A percentile compares a stretch with the other conserved stretches of the same genome.
Conservation (phyloP, 163 green algal genomes). For the Chlorella variabilis region DNA sequence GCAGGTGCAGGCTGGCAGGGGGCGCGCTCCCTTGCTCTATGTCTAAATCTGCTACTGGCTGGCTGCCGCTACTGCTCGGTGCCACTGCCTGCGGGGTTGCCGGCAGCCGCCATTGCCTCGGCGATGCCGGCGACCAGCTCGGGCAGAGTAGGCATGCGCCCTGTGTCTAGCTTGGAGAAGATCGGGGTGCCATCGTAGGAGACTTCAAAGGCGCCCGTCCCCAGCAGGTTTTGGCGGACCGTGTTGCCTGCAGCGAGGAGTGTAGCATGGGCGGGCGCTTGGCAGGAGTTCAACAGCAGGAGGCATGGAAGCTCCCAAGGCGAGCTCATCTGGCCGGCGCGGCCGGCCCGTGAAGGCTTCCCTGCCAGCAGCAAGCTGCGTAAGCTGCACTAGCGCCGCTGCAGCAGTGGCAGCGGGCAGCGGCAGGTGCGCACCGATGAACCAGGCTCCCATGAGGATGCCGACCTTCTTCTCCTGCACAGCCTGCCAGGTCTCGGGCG, state of each 20-base stretch:
- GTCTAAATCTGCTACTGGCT: too few species aligned
- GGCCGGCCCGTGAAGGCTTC: too few species aligned
- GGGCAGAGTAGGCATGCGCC: slow-evolving; percentile 35
- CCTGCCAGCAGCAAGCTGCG: too few species aligned
- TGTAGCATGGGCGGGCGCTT: neutral
- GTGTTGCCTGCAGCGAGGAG: slow-evolving; percentile 30
- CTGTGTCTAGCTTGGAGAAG: slow-evolving; percentile 36
- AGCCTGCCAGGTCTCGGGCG: neutral
- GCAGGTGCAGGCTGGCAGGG: too few species aligned
- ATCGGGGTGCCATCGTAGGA: slow-evolving; percentile 24
- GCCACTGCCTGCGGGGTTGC: too few species aligned
- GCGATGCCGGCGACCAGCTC: slow-evolving; percentile 26
- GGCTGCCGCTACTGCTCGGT: too few species aligned
- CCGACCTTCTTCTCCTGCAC: slow-evolving; percentile 39
- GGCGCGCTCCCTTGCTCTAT: too few species aligned
- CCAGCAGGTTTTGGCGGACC: slow-evolving; percentile 29
- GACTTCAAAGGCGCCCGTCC: slow-evolving; percentile 49
- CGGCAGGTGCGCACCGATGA: slow-evolving; percentile 12
- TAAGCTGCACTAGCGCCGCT: too few species aligned
- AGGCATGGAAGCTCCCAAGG: too few species aligned
- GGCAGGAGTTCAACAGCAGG: neutral
- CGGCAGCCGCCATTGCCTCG: slow-evolving; percentile 11
- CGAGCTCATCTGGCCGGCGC: too few species aligned
- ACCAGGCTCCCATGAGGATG: slow-evolving; percentile 36
- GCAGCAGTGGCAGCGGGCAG: neutral